Evolutionary conservation across 2,329 filamentous ascomycete genomes (phyloP).

Genomic region (Byssochlamys sp.): DNA sequence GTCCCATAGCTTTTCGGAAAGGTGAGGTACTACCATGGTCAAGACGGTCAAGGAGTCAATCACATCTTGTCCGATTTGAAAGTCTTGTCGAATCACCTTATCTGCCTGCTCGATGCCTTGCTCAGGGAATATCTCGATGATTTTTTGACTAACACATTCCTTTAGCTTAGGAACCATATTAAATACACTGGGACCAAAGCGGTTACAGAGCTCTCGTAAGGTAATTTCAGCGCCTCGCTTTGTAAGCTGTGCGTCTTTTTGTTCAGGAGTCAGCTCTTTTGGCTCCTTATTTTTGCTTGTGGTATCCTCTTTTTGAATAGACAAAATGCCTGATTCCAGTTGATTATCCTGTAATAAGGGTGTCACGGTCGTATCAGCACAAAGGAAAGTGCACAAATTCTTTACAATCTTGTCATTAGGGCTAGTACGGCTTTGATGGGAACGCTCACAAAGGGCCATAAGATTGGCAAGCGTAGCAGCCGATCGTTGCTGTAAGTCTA

Average conservation of each 20-base stretch:
- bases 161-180: no score
- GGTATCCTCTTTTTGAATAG: constrained; percentile 94
- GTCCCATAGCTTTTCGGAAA: constrained; percentile 58
- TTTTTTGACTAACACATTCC: no score
- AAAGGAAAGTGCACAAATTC: constrained; percentile 94
- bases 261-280: constrained; percentile 78
- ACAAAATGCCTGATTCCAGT: constrained; percentile 73
- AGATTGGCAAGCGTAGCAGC: constrained; percentile 74
- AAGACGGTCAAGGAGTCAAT: no score
- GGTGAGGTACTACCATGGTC: no score
- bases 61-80: no score
- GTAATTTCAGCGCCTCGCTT: no score
- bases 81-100: no score
- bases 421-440: constrained; percentile 66
- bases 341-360: constrained; percentile 81
- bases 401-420: constrained; percentile 92
- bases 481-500: constrained; percentile 76
- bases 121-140: no score
- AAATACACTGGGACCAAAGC: no score
- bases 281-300: constrained; percentile 84
- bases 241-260: constrained; percentile 78
- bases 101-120: no score
- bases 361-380: constrained; percentile 93
- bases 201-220: no score
- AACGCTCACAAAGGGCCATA: constrained; percentile 74